Conservation (phyloP, 129 eudicot species). For the Tagetes patula region DNA sequence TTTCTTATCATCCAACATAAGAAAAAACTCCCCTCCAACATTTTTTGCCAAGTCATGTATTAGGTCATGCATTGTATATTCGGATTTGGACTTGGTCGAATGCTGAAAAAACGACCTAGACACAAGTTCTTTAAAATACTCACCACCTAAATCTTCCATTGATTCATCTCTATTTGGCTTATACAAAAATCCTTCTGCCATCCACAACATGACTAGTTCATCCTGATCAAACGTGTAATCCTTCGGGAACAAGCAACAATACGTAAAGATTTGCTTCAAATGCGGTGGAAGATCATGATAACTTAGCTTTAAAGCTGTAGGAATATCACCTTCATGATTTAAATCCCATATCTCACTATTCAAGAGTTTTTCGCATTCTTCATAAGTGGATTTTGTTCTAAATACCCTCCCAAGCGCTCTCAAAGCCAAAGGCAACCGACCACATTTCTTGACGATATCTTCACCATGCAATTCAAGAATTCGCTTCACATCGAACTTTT, state of each 20-base stretch:
- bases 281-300: neutral
- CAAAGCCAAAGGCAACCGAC: neutral
- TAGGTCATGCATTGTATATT: neutral
- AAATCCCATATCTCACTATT: neutral
- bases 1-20: neutral
- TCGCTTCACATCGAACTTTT: neutral
- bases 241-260: neutral
- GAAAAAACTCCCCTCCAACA: constrained; percentile 2
- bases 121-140: neutral
- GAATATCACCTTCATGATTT: neutral
- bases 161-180: neutral
- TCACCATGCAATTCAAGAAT: constrained; percentile 27
- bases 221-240: neutral
- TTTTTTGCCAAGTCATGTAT: neutral
- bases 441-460: constrained; percentile 16
- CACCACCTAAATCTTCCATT: neutral
- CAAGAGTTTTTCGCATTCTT: neutral
- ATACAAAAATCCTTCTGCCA: neutral
- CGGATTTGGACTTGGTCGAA: neutral
- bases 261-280: neutral
- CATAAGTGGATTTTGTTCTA: neutral
- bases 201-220: neutral
- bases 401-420: neutral
- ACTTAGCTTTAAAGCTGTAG: neutral
- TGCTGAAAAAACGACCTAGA: neutral